Percentiles rank a stretch among this genome's conserved stretches.
Evolutionary conservation across 176 grass and related monocot genomes (phyloP).

Genomic region (Phragmites australis): DNA sequence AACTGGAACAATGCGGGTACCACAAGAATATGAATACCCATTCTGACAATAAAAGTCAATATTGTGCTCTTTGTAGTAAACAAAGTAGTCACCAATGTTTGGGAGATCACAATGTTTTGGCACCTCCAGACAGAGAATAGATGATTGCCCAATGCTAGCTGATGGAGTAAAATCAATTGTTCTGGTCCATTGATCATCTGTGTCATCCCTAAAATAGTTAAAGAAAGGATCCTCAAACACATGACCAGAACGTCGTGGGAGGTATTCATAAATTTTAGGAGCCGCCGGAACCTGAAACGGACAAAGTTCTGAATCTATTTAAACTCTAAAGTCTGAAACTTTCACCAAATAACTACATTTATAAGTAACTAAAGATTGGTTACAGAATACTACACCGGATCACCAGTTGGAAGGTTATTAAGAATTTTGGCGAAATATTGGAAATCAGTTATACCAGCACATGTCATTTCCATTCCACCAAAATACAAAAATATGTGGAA

Average conservation of each 20-base stretch:
- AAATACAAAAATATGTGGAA: slow-evolving; percentile 2
- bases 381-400: neutral
- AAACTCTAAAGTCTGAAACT: neutral
- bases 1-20: slow-evolving; percentile 52
- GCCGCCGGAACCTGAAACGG: slow-evolving; percentile 67
- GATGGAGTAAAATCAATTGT: slow-evolving; percentile 77
- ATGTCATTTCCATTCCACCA: neutral
- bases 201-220: slow-evolving; percentile 63
- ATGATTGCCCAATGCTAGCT: slow-evolving; percentile 75
- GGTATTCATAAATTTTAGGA: slow-evolving; percentile 68
- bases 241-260: neutral
- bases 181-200: slow-evolving; percentile 80
- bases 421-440: neutral
- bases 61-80: slow-evolving; percentile 61
- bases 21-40: slow-evolving; percentile 63
- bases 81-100: slow-evolving; percentile 66
- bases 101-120: slow-evolving; percentile 41
- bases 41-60: slow-evolving; percentile 34
- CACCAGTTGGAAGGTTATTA: neutral
- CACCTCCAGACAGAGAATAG: slow-evolving; percentile 72
- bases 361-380: neutral
- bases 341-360: neutral
- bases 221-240: slow-evolving; percentile 54
- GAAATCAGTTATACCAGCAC: neutral
- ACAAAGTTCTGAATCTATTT: slow-evolving; percentile 7